Evolutionary conservation across 2,329 filamentous ascomycete genomes (phyloP), one percentile per base, ranked within the genome.

Genomic region (Penicillium hordei): DNA sequence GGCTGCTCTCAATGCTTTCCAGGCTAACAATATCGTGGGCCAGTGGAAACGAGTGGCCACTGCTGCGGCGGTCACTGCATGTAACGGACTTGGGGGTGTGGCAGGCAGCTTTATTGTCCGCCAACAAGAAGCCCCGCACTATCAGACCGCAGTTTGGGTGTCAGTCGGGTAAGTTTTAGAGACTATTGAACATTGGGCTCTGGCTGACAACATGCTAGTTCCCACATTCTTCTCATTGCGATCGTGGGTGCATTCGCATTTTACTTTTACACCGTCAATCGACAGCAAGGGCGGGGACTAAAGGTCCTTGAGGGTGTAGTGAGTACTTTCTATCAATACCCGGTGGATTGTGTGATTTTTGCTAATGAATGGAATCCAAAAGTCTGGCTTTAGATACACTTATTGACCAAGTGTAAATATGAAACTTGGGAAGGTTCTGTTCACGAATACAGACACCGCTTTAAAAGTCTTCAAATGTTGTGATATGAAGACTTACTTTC

Each of bases 41-140:
- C 85, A 88, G 65, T 88, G 85, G 85, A 88, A 87, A 70, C 77
- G 85, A 31, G 84, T 81, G 2, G 86, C 85, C 46, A 83, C 83
- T 0, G 83, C 85, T 0, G 86, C 85, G 0, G 79, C 81, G 0
- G 80, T 87, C 2, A 83, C 84, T 12, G 84, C 83, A 9, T 81
- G 79, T 65, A 88, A 88, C 62, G 85, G 86, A 0, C 80, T 86
- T 17, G 86, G 86, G 9, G 85, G 85, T 0, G 85, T 88, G 59
- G 85, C 85, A 1, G 86, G 86, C 1, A 86, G 83, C 66, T 89
- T 85, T 66, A 88, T 89, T 61, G 84, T 89, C 3, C 77, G 83
- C 27, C 78, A 82, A 59, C 70, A 78, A 9, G 86, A 89, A 68
- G 85, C 85, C 2, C 87, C 87, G 7, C 72, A 77, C 56, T 89